Evolutionary conservation across 305 asterid species (phyloP), one percentile per base, ranked within the genome.

Genomic region (Fraxinus angustifolia): DNA sequence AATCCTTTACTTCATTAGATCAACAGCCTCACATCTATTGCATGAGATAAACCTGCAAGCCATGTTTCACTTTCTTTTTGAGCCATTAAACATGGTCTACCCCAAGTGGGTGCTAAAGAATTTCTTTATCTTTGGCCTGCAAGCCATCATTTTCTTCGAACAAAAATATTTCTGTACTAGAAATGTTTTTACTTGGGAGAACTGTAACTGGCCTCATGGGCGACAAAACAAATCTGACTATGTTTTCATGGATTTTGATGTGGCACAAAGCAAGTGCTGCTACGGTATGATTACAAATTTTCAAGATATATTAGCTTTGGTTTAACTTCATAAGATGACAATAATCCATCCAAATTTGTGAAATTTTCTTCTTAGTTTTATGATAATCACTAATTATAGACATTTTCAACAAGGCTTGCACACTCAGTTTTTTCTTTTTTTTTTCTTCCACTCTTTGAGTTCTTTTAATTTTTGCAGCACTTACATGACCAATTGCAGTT

Each of bases 401-500:
- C 38, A 30, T 56, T 31, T 76, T 67, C 31, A 12, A n/a, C 56
- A 71, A 67, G 67, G 79, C 86, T 82, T 45, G 72, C 79, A 71
- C 82, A 42, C 79, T 83, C 62, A 75, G 75, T 31, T 40, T 77
- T 76, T 53, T 35, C 31, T 35, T 14, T 30, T 50, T 34, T 12
- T 28, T 68, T 2, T 45, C 2, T 11, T 42, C 84, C 82, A 42
- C 62, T 50, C 81, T 67, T 77, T 72, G 53, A 6, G 38, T 68
- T 88, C 79, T 77, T 79, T 75, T 70, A 62, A 58, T 81, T 77
- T 38, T 87, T 89, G 89, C 96, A 96, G 99, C 90, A 90, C 82
- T 88, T 93, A 60, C 98, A 96, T 78, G 98, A 96, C 84, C 95
- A 91, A 78, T 85, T 96, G 90, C 98, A 94, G 88, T 80, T 87